Percentiles rank a stretch among this genome's conserved stretches.
These are phyloP conservation scores for Magnaporthiopsis rhizophila DNA, from an alignment of 2,329 filamentous ascomycete genomes.

Conservation along the genomic window DNA sequence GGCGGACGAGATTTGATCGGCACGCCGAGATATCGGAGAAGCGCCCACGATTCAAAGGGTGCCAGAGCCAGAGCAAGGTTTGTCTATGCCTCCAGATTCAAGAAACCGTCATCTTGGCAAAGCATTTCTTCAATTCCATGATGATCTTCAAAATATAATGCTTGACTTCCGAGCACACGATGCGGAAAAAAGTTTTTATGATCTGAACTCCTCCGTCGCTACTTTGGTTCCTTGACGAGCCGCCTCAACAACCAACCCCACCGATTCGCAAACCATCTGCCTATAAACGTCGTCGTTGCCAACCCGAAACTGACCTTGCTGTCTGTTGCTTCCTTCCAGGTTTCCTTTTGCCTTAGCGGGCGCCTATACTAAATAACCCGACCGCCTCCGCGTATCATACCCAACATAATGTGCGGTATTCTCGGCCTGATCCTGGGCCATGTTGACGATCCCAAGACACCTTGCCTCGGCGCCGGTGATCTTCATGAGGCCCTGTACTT, in stretches of 20 bases:
- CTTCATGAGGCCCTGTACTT: conserved; percentile 66
- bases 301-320: not conserved
- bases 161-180: conserved; percentile 7
- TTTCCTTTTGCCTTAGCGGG: not conserved
- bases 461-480: conserved; percentile 47
- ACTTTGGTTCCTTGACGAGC: not conserved
- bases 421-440: conserved; percentile 53
- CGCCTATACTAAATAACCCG: not conserved
- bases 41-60: no score
- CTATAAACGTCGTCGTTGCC: not conserved
- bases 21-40: not conserved
- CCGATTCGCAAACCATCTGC: not conserved
- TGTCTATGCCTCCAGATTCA: not conserved
- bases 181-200: conserved; percentile 5
- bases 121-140: not conserved
- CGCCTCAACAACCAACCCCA: not conserved
- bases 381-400: not conserved
- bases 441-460: conserved; percentile 25
- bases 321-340: not conserved
- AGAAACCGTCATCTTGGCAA: not conserved
- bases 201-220: conserved; percentile 1
- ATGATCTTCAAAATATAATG: conserved; percentile 8
- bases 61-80: not conserved
- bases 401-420: conserved; percentile 51
- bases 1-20: not conserved